Evolutionary conservation across 73 alveolate species (phyloP).

Genomic region (Tetrahymena elliotti): DNA sequence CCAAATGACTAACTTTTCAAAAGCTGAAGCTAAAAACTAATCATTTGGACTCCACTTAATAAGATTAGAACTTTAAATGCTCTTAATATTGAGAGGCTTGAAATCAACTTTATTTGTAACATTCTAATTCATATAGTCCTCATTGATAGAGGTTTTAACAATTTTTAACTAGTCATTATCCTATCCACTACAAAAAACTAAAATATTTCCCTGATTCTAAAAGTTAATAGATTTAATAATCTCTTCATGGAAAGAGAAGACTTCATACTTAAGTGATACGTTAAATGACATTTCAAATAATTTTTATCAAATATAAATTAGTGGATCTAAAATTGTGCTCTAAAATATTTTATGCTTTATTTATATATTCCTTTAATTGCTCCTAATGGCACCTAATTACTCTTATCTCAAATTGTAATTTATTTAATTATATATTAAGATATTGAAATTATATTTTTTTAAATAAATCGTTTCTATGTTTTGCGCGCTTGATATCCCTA

Average conservation of each 20-base stretch:
- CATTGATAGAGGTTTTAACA: background rate
- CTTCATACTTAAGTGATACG: background rate
- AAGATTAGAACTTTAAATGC: background rate
- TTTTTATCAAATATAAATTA: background rate
- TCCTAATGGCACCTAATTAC: background rate
- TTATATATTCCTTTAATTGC: background rate
- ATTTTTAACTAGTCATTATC: background rate
- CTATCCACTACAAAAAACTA: background rate
- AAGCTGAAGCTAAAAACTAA: conserved; percentile 1
- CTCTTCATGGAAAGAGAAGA: background rate
- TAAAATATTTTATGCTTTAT: background rate
- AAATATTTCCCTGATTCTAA: background rate
- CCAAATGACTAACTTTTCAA: conserved; percentile 17
- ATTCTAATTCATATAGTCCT: background rate
- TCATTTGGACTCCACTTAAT: conserved; percentile 31
- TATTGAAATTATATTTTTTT: background rate
- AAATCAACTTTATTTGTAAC: background rate
- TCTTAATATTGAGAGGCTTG: background rate
- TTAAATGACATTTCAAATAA: background rate
- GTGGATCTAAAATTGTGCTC: background rate
- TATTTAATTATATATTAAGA: background rate
- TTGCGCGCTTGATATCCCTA: conserved; percentile 1
- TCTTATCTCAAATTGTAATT: background rate
- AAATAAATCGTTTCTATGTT: background rate
- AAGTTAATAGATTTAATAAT: background rate